A percentile compares a stretch with the other conserved stretches of the same genome.
Conservation (phyloP, 2,329 filamentous ascomycete species). For the Scytalidium sp. region DNA sequence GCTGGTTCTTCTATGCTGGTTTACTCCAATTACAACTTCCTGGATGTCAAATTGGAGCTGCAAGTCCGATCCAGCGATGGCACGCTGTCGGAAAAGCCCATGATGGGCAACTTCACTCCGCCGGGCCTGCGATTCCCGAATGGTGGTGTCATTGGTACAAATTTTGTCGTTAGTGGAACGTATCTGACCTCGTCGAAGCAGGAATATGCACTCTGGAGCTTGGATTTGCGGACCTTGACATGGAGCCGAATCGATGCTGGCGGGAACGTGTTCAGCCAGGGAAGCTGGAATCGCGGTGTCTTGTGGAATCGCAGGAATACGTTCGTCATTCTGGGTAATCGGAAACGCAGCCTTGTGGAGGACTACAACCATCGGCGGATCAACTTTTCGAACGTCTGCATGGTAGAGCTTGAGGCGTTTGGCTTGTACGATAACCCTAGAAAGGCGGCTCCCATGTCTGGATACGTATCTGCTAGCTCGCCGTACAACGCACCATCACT, state of each 20-base stretch:
- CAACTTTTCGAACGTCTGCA: constrained; percentile 94
- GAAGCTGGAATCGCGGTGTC: constrained; percentile 95
- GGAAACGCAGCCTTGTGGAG: constrained; percentile 89
- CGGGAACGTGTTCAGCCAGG: constrained; percentile 90
- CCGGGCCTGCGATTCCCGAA: constrained; percentile 94
- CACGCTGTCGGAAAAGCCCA: constrained; percentile 78
- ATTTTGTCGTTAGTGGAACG: constrained; percentile 96
- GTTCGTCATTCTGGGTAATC: constrained; percentile 92
- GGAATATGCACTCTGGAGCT: constrained; percentile 94
- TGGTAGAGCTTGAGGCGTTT: constrained; percentile 96
- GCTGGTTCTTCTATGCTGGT: constrained; percentile 79
- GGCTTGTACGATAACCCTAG: constrained; percentile 95
- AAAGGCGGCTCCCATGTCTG: constrained; percentile 72
- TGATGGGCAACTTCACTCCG: constrained; percentile 83
- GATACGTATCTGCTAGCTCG: constrained; percentile 79
- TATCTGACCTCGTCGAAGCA: constrained; percentile 98
- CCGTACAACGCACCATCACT: constrained; percentile 56
- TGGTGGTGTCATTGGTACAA: constrained; percentile 89
- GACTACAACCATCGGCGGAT: constrained; percentile 98
- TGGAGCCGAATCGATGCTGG: constrained; percentile 97
- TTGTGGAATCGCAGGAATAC: constrained; percentile 92
- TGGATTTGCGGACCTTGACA: constrained; percentile 82
- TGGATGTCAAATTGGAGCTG: constrained; percentile 93
- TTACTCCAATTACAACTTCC: constrained; percentile 98
- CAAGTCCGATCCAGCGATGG: constrained; percentile 86